A percentile compares a stretch with the other conserved stretches of the same genome.
Conservation (phyloP, 192 early-diverging fungal genomes). For the Paraglomus occultum region DNA sequence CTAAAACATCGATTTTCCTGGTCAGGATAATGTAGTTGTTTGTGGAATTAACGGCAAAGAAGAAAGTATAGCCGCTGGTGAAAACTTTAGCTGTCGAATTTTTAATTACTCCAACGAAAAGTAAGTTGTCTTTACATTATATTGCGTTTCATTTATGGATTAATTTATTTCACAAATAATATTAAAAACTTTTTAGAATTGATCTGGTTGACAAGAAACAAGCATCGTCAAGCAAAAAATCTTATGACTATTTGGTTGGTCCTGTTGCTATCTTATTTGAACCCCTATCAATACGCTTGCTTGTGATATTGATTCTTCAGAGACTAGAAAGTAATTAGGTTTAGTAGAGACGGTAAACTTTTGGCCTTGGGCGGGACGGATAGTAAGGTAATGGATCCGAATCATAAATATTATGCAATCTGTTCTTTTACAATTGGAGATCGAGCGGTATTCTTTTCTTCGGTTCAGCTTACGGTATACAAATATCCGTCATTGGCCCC, state of each 20-base stretch:
- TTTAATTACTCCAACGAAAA: slow-evolving; percentile 58
- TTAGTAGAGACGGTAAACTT: slow-evolving; percentile 63
- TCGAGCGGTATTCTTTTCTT: not conserved
- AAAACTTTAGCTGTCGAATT: slow-evolving; percentile 76
- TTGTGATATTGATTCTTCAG: not conserved
- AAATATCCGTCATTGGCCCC: slow-evolving; percentile 59
- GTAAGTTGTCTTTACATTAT: slow-evolving; percentile 26
- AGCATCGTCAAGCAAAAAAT: slow-evolving; percentile 51
- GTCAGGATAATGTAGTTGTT: slow-evolving; percentile 55
- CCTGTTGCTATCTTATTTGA: no score
- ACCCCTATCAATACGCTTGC: no score
- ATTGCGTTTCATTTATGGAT: not conserved
- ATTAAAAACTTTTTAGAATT: slow-evolving; percentile 35
- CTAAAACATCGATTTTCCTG: not conserved
- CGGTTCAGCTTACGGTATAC: slow-evolving; percentile 42
- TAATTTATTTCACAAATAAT: not conserved
- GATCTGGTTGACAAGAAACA: slow-evolving; percentile 36
- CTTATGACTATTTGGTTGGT: slow-evolving; percentile 56
- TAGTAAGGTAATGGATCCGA: slow-evolving; percentile 50
- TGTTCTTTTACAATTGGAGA: not conserved
- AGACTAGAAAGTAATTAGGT: slow-evolving; percentile 55
- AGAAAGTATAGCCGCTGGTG: slow-evolving; percentile 62
- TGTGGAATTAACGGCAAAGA: slow-evolving; percentile 71
- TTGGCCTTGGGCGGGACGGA: slow-evolving; percentile 70
- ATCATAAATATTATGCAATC: slow-evolving; percentile 22